These are phyloP conservation scores for Apiotrichum sp. DNA, from an alignment of 1,284 basidiomycete genomes.

Conservation along the genomic window DNA sequence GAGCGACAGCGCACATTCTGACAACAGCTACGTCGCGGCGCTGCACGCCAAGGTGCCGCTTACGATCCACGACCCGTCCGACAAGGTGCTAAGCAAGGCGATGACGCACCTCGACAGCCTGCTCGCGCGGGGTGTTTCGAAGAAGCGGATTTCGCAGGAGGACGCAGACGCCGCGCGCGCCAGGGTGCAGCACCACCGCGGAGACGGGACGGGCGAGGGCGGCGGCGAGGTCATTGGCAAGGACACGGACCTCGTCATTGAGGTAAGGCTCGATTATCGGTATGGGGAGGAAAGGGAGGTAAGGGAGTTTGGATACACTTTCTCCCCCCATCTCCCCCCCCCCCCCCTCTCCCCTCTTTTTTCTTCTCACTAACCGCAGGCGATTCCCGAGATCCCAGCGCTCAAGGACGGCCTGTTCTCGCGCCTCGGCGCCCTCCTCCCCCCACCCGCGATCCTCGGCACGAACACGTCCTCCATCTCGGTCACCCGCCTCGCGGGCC, in stretches of 20 bases:
- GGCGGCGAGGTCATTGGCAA: slow-evolving; percentile 50
- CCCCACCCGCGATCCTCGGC: slow-evolving; percentile 73
- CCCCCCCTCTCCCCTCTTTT: no score
- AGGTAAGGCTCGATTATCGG: slow-evolving; percentile 52
- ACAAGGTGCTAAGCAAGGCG: slow-evolving; percentile 29
- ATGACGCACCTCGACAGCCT: slow-evolving; percentile 56
- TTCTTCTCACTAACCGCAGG: slow-evolving; percentile 50
- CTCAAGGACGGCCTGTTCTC: slow-evolving; percentile 77
- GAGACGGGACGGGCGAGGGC: slow-evolving; percentile 23
- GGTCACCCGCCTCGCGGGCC: slow-evolving; percentile 84
- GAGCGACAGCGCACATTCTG: no score
- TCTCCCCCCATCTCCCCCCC: no score
- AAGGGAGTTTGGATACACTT: no score
- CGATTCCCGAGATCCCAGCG: slow-evolving; percentile 77
- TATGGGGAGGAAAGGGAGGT: background rate
- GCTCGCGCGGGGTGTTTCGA: slow-evolving; percentile 78
- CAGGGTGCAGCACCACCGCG: slow-evolving; percentile 56
- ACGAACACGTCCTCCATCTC: slow-evolving; percentile 93
- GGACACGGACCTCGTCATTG: slow-evolving; percentile 83
- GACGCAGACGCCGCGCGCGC: slow-evolving; percentile 69
- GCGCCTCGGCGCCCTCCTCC: slow-evolving; percentile 61
- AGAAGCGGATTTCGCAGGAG: slow-evolving; percentile 64
- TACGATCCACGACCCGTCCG: slow-evolving; percentile 37
- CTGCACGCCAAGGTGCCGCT: slow-evolving; percentile 36
- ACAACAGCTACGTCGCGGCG: slow-evolving; percentile 37